phyloP scores from a whole-genome alignment of 2,329 filamentous ascomycete species.

The Verticillium klebahnii region DNA sequence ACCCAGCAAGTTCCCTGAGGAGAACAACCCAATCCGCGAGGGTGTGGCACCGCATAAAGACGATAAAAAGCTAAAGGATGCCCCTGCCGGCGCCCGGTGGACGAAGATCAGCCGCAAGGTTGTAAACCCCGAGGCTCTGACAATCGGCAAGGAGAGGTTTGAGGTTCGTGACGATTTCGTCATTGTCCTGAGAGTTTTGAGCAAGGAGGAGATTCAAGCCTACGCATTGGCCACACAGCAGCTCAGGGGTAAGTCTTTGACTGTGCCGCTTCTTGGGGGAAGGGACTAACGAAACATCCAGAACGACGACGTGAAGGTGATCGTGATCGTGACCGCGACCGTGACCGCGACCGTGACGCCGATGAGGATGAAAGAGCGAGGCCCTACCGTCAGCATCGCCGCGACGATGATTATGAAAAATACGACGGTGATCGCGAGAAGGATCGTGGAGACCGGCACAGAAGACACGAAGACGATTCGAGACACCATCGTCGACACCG shows the following conservation, averaged over 20 bases:
- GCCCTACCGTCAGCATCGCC: slow-evolving; percentile 17
- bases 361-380: slow-evolving; percentile 18
- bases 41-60: slow-evolving; percentile 94
- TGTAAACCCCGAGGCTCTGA: slow-evolving; percentile 84
- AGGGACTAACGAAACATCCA: slow-evolving; percentile 8
- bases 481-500: slow-evolving; percentile 20
- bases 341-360: slow-evolving; percentile 20
- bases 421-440: slow-evolving; percentile 23
- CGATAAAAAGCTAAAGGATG: slow-evolving; percentile 65
- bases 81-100: slow-evolving; percentile 78
- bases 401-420: slow-evolving; percentile 32
- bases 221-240: slow-evolving; percentile 78
- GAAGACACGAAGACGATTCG: slow-evolving; percentile 21
- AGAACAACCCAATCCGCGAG: slow-evolving; percentile 76
- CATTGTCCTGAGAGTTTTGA: slow-evolving; percentile 83
- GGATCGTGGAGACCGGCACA: slow-evolving; percentile 18
- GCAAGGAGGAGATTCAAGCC: slow-evolving; percentile 82
- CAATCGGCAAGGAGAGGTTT: slow-evolving; percentile 82
- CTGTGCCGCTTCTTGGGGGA: neutral
- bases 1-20: slow-evolving; percentile 84
- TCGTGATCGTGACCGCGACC: slow-evolving; percentile 25
- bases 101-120: slow-evolving; percentile 86
- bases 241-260: slow-evolving; percentile 61
- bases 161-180: slow-evolving; percentile 92
- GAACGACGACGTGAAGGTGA: slow-evolving; percentile 25